phyloP scores from a whole-genome alignment of 192 early-diverging fungal genomes.

The Dissophora ornata region DNA sequence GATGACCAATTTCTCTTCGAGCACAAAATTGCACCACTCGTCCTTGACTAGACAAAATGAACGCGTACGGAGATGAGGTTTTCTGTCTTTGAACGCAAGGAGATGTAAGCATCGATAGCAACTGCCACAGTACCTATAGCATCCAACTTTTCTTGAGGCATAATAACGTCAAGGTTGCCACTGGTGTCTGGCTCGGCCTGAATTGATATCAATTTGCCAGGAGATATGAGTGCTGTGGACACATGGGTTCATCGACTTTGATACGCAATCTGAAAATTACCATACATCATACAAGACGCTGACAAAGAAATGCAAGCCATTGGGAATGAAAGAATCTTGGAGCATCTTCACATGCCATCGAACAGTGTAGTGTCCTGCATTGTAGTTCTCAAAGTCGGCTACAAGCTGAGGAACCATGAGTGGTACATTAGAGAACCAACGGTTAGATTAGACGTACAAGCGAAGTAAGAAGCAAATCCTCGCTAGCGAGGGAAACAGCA shows the following conservation, averaged over 20 bases:
- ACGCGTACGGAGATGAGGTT: background rate
- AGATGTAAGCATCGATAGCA: background rate
- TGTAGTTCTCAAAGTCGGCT: constrained; percentile 21
- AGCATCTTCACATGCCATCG: constrained; percentile 34
- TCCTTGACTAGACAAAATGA: background rate
- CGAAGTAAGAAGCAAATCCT: too few relatives aligned
- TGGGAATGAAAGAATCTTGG: constrained; percentile 16
- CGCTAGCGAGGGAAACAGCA: too few relatives aligned
- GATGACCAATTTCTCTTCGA: constrained; percentile 34
- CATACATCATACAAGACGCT: constrained; percentile 38
- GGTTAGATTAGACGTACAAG: too few relatives aligned
- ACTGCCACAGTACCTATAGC: background rate
- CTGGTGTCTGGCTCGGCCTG: constrained; percentile 34
- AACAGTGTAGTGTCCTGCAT: constrained; percentile 24
- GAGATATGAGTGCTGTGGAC: background rate
- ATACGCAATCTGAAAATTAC: background rate
- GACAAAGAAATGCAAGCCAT: constrained; percentile 27
- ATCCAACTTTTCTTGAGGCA: constrained; percentile 4
- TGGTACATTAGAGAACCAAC: too few relatives aligned
- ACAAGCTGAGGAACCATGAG: too few relatives aligned
- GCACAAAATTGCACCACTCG: constrained; percentile 23
- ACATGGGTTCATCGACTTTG: background rate
- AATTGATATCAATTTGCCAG: background rate
- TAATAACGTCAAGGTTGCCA: constrained; percentile 28
- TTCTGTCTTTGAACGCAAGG: background rate